Percentiles rank a stretch among this genome's conserved stretches.
Evolutionary conservation across 352 stramenopile genomes (phyloP).

Genomic region (Phytophthora sp.): DNA sequence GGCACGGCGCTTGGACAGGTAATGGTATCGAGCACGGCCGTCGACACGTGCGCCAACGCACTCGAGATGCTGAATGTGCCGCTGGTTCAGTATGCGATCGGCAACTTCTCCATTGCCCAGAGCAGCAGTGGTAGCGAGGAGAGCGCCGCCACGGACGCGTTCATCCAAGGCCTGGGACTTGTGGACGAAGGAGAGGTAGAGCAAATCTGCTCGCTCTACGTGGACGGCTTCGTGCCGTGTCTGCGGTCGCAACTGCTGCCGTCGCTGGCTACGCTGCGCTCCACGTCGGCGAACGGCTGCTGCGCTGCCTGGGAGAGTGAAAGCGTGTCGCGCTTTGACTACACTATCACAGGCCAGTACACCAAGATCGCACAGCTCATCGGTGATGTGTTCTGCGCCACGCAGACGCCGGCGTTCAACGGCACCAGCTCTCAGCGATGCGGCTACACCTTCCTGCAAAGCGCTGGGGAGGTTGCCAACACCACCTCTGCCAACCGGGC

Average conservation of each 20-base stretch:
- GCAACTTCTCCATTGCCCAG: slow-evolving; percentile 41
- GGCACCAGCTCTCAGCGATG: slow-evolving; percentile 52
- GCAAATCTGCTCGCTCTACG: slow-evolving; percentile 58
- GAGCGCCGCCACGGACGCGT: slow-evolving; percentile 11
- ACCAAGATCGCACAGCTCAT: slow-evolving; percentile 61
- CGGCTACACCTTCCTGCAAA: slow-evolving; percentile 59
- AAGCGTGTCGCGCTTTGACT: slow-evolving; percentile 52
- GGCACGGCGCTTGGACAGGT: slow-evolving; percentile 47
- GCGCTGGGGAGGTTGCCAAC: slow-evolving; percentile 24
- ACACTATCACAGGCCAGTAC: slow-evolving; percentile 64
- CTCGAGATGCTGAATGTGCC: slow-evolving; percentile 42
- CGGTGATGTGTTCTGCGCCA: slow-evolving; percentile 57
- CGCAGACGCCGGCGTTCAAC: slow-evolving; percentile 49
- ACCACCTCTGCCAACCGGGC: slow-evolving; percentile 45
- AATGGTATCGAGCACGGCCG: slow-evolving; percentile 39
- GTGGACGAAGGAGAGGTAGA: slow-evolving; percentile 47
- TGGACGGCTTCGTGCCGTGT: slow-evolving; percentile 52
- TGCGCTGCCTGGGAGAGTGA: slow-evolving; percentile 56
- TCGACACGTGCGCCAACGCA: slow-evolving; percentile 42
- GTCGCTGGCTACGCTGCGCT: slow-evolving; percentile 52
- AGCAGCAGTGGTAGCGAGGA: slow-evolving; percentile 14
- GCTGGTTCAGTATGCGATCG: slow-evolving; percentile 44
- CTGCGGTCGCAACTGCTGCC: slow-evolving; percentile 58
- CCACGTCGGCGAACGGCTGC: slow-evolving; percentile 54
- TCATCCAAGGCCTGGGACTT: slow-evolving; percentile 28